phyloP scores from a whole-genome alignment of 2,329 filamentous ascomycete species.

The Colletotrichum musicola region DNA sequence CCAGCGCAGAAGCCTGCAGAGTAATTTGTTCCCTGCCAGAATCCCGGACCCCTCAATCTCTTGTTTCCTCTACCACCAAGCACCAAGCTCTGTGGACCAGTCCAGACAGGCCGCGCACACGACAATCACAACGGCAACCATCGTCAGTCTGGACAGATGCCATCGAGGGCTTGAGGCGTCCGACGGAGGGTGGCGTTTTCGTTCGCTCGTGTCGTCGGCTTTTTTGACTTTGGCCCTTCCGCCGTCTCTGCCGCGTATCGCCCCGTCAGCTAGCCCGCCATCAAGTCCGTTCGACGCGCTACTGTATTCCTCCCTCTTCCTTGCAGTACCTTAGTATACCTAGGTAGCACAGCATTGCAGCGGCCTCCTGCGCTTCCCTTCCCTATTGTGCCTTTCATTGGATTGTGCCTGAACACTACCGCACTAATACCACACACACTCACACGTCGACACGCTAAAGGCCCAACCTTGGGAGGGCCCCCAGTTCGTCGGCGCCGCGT shows the following conservation, averaged over 20 bases:
- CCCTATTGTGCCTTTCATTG: no score
- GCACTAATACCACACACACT: no score
- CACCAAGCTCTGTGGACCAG: slow-evolving; percentile 10
- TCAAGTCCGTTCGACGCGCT: slow-evolving; percentile 16
- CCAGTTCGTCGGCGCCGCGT: slow-evolving; percentile 31
- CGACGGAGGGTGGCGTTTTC: background rate
- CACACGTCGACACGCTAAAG: background rate
- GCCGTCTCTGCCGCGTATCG: background rate
- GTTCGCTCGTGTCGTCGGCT: background rate
- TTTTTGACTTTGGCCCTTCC: background rate
- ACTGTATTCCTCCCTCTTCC: slow-evolving; percentile 24
- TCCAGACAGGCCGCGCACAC: slow-evolving; percentile 33
- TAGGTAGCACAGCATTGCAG: no score
- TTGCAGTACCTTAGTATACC: slow-evolving; percentile 9
- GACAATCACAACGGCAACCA: slow-evolving; percentile 1
- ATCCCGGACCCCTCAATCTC: slow-evolving; percentile 36
- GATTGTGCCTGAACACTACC: background rate
- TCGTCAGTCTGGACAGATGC: slow-evolving; percentile 24
- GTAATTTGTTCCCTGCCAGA: slow-evolving; percentile 31
- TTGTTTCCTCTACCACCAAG: slow-evolving; percentile 34
- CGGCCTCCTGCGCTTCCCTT: no score
- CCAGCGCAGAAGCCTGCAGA: background rate
- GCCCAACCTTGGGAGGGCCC: slow-evolving; percentile 21
- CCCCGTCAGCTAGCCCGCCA: background rate
- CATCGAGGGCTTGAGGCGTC: slow-evolving; percentile 24